Conservation (phyloP, 2,329 filamentous ascomycete genomes). For the Lachnellula occidentalis region DNA sequence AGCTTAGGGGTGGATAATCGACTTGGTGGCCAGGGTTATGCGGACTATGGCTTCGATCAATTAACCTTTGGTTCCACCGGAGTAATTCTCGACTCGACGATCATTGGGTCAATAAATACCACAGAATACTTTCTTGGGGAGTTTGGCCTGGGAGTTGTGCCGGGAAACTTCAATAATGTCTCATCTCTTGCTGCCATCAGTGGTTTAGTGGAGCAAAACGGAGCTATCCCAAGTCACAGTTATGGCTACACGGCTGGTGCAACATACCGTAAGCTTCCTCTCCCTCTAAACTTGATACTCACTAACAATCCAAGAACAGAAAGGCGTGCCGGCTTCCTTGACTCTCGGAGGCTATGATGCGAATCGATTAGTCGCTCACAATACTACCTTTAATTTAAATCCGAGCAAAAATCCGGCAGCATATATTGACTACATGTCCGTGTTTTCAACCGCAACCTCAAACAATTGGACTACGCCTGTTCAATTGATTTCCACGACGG, state of each 20-base stretch:
- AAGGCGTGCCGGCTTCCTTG: slow-evolving; percentile 48
- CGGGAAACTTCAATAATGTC: slow-evolving; percentile 46
- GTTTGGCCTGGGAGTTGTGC: slow-evolving; percentile 51
- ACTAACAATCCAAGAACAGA: slow-evolving; percentile 34
- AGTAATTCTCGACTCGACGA: slow-evolving; percentile 35
- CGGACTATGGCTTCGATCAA: slow-evolving; percentile 54
- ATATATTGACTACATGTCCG: slow-evolving; percentile 22
- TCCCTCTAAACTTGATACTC: neutral
- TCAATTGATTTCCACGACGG: slow-evolving; percentile 17
- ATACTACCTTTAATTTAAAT: slow-evolving; percentile 53
- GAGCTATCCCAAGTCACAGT: slow-evolving; percentile 63
- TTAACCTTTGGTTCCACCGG: slow-evolving; percentile 26
- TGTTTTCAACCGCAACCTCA: slow-evolving; percentile 30
- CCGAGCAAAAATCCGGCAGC: slow-evolving; percentile 41
- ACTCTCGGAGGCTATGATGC: slow-evolving; percentile 67
- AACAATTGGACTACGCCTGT: slow-evolving; percentile 49
- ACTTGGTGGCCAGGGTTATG: slow-evolving; percentile 55
- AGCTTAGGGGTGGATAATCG: slow-evolving; percentile 52
- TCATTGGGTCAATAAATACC: slow-evolving; percentile 45
- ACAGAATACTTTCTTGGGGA: slow-evolving; percentile 50
- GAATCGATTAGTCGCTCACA: slow-evolving; percentile 55
- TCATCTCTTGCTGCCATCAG: slow-evolving; percentile 47
- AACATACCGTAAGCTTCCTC: slow-evolving; percentile 53
- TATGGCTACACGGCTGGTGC: slow-evolving; percentile 74
- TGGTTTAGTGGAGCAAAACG: slow-evolving; percentile 52